Conservation (phyloP, 1,284 basidiomycete species). For the Kwoniella shivajii region DNA sequence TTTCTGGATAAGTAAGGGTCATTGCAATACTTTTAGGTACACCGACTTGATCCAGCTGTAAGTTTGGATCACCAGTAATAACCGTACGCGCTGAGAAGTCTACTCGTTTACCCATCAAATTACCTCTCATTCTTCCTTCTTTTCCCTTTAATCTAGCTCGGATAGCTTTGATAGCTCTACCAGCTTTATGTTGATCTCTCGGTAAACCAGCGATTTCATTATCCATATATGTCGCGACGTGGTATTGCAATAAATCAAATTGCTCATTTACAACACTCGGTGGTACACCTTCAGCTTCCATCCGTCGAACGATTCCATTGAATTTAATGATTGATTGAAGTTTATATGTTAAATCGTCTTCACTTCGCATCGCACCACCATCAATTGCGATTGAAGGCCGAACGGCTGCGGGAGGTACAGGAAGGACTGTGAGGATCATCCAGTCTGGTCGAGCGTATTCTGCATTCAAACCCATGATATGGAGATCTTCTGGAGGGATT, state of each 20-base stretch:
- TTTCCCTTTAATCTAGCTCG: constrained; percentile 98
- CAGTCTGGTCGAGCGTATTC: constrained; percentile 97
- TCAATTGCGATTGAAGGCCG: constrained; percentile 96
- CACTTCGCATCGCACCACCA: constrained; percentile 92
- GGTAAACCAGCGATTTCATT: constrained; percentile 99
- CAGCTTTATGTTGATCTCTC: constrained; percentile 95
- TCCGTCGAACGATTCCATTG: constrained; percentile 85
- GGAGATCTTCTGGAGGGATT: constrained; percentile 87
- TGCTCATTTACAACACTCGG: constrained; percentile 95
- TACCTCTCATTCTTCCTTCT: constrained; percentile 96
- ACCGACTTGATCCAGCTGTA: constrained; percentile 95
- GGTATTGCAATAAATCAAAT: constrained; percentile 95
- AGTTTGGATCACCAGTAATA: constrained; percentile 97
- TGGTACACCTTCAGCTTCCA: constrained; percentile 96
- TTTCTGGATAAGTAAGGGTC: constrained; percentile 96
- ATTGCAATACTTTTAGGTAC: constrained; percentile 97
- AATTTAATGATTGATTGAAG: constrained; percentile 96
- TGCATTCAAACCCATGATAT: constrained; percentile 87
- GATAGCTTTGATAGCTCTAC: constrained; percentile 97
- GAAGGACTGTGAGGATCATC: constrained; percentile 99
- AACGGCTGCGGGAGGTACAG: constrained; percentile 96
- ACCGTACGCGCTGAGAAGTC: constrained; percentile 99
- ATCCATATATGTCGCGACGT: constrained; percentile 99
- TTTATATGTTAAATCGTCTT: constrained; percentile 99
- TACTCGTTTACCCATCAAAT: constrained; percentile 99